Conservation (phyloP, 441 rosid species). For the Francoa sonchifolia region DNA sequence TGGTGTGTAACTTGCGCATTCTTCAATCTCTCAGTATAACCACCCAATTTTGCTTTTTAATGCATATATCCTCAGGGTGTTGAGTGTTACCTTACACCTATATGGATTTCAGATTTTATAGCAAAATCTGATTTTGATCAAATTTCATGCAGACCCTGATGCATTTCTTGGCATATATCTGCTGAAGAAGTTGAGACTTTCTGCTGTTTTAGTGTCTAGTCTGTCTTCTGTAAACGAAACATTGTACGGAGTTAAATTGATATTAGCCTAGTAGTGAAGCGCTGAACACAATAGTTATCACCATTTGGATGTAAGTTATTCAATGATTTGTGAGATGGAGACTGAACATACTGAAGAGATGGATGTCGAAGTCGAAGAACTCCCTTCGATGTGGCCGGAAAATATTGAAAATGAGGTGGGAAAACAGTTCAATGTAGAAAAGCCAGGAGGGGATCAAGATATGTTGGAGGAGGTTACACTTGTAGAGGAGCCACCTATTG, state of each 20-base stretch:
- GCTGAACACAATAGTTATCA: no score
- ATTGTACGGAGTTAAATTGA: conserved; percentile 4
- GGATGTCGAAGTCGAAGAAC: conserved; percentile 76
- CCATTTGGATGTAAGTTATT: conserved; percentile 15
- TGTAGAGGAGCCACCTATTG: conserved; percentile 37
- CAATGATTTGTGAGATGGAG: conserved; percentile 52
- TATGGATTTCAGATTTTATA: no score
- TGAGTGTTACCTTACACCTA: no score
- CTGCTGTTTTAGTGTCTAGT: no score
- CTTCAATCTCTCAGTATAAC: no score
- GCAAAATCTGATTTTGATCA: no score
- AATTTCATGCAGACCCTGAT: no score
- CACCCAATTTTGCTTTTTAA: no score
- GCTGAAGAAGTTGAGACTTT: no score
- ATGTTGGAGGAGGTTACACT: conserved; percentile 79
- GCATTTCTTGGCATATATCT: no score
- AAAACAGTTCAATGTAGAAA: conserved; percentile 82
- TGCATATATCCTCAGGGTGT: no score
- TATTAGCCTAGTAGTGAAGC: conserved; percentile 11
- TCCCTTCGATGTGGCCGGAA: conserved; percentile 97
- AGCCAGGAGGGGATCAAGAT: conserved; percentile 68
- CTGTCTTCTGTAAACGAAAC: conserved; percentile 13
- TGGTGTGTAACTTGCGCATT: no score
- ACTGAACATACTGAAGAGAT: conserved; percentile 56
- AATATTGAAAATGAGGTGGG: conserved; percentile 56